phyloP scores from a whole-genome alignment of 2,329 filamentous ascomycete species.

The Akanthomyces uredinophilus region DNA sequence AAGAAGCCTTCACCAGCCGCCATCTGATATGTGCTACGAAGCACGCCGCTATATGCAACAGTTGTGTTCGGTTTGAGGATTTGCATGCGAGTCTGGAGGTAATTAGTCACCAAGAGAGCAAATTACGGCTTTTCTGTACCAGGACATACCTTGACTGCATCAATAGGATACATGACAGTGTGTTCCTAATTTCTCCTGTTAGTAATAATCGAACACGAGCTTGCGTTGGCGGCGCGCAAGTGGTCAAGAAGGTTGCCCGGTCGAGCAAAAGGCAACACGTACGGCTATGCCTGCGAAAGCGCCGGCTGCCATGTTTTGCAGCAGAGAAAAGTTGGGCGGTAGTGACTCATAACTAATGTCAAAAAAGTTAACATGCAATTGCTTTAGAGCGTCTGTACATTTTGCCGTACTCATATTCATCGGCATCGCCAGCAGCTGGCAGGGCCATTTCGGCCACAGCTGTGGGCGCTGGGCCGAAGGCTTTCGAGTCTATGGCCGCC shows the following conservation, averaged over 20 bases:
- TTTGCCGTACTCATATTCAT: constrained; percentile 60
- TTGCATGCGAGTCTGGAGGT: constrained; percentile 89
- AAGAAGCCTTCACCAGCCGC: constrained; percentile 83
- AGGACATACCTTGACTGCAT: constrained; percentile 80
- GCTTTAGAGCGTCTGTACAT: neutral
- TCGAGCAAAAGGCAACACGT: constrained; percentile 31
- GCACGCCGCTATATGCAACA: constrained; percentile 81
- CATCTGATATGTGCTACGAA: constrained; percentile 89
- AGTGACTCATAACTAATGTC: constrained; percentile 77
- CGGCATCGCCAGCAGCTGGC: constrained; percentile 54
- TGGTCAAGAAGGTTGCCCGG: neutral
- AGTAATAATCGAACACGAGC: neutral
- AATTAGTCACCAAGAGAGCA: constrained; percentile 19
- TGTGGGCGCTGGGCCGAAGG: constrained; percentile 59
- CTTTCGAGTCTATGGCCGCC: constrained; percentile 55
- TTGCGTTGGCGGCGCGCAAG: neutral
- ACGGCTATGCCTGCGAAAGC: constrained; percentile 96
- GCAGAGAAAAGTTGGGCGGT: constrained; percentile 87
- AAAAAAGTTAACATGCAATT: constrained; percentile 7
- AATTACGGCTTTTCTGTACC: neutral
- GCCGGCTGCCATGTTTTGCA: constrained; percentile 92
- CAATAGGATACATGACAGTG: constrained; percentile 98
- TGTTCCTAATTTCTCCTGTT: constrained; percentile 64
- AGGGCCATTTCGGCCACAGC: constrained; percentile 67
- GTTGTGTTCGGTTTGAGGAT: constrained; percentile 79